Evolutionary conservation across 176 grass and related monocot genomes (phyloP).

Genomic region (Carex pumila): DNA sequence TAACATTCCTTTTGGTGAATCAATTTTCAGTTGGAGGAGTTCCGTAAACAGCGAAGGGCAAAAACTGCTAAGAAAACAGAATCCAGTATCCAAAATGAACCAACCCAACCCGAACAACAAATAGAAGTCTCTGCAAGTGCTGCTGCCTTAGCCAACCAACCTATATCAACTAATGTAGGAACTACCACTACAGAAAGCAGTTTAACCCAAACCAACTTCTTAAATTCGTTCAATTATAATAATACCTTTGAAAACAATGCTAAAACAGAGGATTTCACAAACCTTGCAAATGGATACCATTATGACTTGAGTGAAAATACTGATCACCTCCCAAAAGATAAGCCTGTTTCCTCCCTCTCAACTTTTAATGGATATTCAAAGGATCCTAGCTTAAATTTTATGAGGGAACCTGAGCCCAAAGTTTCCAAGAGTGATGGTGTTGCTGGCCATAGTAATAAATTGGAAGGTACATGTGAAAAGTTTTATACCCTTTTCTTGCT

Average conservation of each 20-base stretch:
- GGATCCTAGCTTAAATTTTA: conserved; percentile 9
- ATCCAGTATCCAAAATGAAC: conserved; percentile 20
- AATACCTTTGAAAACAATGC: not conserved
- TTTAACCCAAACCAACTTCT: not conserved
- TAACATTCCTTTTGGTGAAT: conserved; percentile 29
- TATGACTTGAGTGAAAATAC: conserved; percentile 52
- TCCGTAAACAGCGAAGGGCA: conserved; percentile 53
- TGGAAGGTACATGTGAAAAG: conserved; percentile 15
- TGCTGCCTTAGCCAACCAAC: conserved; percentile 14
- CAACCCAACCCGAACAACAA: conserved; percentile 19
- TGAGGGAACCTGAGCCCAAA: conserved; percentile 4
- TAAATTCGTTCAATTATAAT: conserved; percentile 8
- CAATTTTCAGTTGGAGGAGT: conserved; percentile 73
- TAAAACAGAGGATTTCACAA: conserved; percentile 9
- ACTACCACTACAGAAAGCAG: conserved; percentile 6
- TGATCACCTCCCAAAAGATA: not conserved
- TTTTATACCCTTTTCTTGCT: not conserved
- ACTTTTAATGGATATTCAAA: not conserved
- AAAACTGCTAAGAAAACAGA: conserved; percentile 54
- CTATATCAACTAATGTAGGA: conserved; percentile 21
- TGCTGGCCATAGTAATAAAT: not conserved
- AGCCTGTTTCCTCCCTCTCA: not conserved
- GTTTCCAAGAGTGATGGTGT: not conserved
- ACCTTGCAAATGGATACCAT: conserved; percentile 80
- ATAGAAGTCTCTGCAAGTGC: conserved; percentile 34